Evolutionary conservation across 495 filamentous ascomycete species (phyloP).

Genomic region (Chaetomidium leptoderma): DNA sequence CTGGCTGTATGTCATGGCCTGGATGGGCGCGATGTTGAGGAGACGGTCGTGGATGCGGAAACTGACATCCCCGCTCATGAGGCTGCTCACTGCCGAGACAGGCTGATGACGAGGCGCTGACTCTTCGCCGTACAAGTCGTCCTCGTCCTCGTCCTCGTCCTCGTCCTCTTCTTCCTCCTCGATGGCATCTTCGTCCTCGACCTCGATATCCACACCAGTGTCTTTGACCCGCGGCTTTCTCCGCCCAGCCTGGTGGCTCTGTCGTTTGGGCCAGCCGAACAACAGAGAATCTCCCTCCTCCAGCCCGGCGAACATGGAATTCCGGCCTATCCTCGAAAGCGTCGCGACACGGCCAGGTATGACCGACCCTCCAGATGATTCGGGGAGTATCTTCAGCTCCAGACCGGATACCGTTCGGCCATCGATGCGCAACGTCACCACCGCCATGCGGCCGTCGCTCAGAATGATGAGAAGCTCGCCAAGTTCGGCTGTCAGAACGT

Average conservation of each 20-base stretch:
- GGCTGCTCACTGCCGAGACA: slow-evolving; percentile 24
- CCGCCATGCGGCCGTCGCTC: slow-evolving; percentile 66
- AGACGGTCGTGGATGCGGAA: slow-evolving; percentile 76
- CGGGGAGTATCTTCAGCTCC: slow-evolving; percentile 57
- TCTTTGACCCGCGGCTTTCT: slow-evolving; percentile 42
- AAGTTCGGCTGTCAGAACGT: slow-evolving; percentile 65
- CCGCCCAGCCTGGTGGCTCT: slow-evolving; percentile 49
- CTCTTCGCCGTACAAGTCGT: slow-evolving; percentile 69
- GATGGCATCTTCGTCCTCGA: slow-evolving; percentile 37
- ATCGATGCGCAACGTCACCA: slow-evolving; percentile 80
- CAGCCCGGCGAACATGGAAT: slow-evolving; percentile 79
- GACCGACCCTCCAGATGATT: slow-evolving; percentile 55
- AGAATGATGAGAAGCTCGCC: slow-evolving; percentile 84
- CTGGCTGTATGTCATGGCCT: slow-evolving; percentile 62
- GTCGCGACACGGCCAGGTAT: slow-evolving; percentile 65
- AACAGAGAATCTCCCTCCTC: slow-evolving; percentile 79
- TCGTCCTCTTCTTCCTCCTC: slow-evolving; percentile 52
- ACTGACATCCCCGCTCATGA: slow-evolving; percentile 56
- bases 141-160: slow-evolving; percentile 47
- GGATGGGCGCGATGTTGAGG: slow-evolving; percentile 71
- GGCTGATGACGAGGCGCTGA: slow-evolving; percentile 27
- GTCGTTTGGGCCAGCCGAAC: slow-evolving; percentile 68
- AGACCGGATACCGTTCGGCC: slow-evolving; percentile 91
- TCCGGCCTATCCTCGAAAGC: slow-evolving; percentile 59
- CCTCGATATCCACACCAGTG: slow-evolving; percentile 52